Evolutionary conservation across 192 early-diverging fungal species (phyloP), one percentile per base, ranked within the genome.

Genomic region (Backusella tuberculispora): DNA sequence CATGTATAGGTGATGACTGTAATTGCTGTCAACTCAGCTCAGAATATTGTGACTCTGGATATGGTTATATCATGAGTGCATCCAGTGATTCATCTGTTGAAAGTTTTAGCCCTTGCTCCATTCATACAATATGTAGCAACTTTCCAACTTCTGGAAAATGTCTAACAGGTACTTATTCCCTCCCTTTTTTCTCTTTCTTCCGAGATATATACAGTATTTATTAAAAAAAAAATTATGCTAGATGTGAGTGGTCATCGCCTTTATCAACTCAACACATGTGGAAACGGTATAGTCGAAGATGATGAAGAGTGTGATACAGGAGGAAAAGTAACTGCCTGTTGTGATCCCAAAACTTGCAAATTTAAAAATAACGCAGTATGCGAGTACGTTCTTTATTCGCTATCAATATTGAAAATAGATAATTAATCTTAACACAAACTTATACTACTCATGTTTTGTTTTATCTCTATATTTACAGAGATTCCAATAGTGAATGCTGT

Each of bases 251-350:
- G 8, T 26, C 2, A 10, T 60, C 53, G 4, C 3, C 19, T 67
- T 42, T 67, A 67, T 42, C 37, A 67, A 12, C 66, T 43, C 1
- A 67, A 43, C 8, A 41, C 41, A 47, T 98, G 97, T 77, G 97
- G 97, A 34, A 98, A 98, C 81, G 97, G 96, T 0, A 89, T 98
- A 70, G 89, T 89, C 76, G 97, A 98, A 80, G 63, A 79, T 3
- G 90, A 90, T 74, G 97, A 98, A 83, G 90, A 98, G 66, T 98
- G 97, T 80, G 97, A 98, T 76, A 95, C 95, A 78, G 95, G 92
- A 6, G 78, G 85, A 8, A 88, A 88, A 48, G 87, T 89, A 68
- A 92, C 94, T 69, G 85, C 90, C 14, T 98, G 97, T 82, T 98
- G 97, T 76, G 85, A 94, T 77, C 86, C 85, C 7, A 67, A 83